A percentile compares a stretch with the other conserved stretches of the same genome.
These are phyloP conservation scores for Fonsecaea pugnacius DNA, from an alignment of 2,329 filamentous ascomycete species.

Conservation along the genomic window DNA sequence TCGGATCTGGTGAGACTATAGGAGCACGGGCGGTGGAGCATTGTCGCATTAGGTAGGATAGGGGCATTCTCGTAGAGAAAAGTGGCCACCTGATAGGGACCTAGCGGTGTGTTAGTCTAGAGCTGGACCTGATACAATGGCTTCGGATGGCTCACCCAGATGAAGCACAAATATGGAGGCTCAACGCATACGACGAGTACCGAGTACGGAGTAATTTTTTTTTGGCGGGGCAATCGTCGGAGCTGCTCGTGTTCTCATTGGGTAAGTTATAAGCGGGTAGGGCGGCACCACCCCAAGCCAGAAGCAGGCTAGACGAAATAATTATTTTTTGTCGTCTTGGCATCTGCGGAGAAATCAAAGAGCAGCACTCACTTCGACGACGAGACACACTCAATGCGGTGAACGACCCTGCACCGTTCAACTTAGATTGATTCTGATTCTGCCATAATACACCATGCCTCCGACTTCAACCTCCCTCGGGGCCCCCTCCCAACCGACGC, in stretches of 20 bases:
- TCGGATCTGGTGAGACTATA: conserved; percentile 16
- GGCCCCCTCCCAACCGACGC: conserved; percentile 45
- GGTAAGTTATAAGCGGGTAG: too few relatives aligned
- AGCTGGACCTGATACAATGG: background rate
- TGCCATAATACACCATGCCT: conserved; percentile 3
- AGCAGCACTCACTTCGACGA: background rate
- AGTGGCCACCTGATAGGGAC: background rate
- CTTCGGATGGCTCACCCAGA: background rate
- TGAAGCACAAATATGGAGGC: background rate
- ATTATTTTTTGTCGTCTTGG: background rate
- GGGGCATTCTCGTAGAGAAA: background rate
- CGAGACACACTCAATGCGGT: background rate
- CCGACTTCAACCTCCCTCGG: conserved; percentile 8
- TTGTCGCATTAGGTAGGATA: background rate
- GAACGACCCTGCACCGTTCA: background rate
- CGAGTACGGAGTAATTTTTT: too few relatives aligned
- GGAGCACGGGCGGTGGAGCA: conserved; percentile 25
- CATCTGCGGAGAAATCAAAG: background rate
- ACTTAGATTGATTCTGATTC: background rate
- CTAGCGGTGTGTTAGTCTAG: background rate
- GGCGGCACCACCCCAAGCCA: too few relatives aligned
- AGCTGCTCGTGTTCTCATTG: too few relatives aligned
- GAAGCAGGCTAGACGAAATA: too few relatives aligned
- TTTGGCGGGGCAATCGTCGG: too few relatives aligned
- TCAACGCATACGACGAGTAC: too few relatives aligned